A percentile compares a stretch with the other conserved stretches of the same genome.
phyloP scores from a whole-genome alignment of 2,329 filamentous ascomycete genomes.

The Arthrobotrys iridis region DNA sequence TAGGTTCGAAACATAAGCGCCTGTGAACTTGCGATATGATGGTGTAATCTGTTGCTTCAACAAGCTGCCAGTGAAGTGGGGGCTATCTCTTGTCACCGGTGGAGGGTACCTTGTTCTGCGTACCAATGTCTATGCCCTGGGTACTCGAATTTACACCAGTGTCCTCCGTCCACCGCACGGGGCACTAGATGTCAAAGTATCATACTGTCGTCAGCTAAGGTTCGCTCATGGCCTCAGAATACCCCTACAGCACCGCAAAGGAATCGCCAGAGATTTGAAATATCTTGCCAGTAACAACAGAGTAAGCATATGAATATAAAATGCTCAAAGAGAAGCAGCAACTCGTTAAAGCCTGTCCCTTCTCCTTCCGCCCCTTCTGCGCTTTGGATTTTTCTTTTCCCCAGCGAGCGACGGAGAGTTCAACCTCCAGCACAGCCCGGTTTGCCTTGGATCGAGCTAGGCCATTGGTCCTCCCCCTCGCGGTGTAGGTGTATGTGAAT shows the following conservation, averaged over 20 bases:
- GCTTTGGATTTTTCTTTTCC: background rate
- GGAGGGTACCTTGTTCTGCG: background rate
- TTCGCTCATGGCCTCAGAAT: background rate
- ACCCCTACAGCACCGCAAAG: background rate
- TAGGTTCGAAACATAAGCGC: too few species aligned
- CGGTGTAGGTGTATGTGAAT: too few species aligned
- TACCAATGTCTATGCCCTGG: too few species aligned
- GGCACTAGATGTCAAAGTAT: background rate
- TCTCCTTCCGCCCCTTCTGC: background rate
- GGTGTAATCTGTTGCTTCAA: slow-evolving; percentile 2
- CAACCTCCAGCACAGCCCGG: slow-evolving; percentile 23
- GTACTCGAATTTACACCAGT: too few species aligned
- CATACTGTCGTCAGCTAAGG: background rate
- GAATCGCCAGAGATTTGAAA: background rate
- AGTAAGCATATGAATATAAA: slow-evolving; percentile 9
- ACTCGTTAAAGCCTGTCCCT: background rate
- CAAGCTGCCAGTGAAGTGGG: background rate
- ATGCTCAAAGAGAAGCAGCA: background rate
- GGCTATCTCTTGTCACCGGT: background rate
- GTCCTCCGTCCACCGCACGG: too few species aligned
- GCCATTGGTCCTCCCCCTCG: background rate
- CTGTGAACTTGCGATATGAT: background rate
- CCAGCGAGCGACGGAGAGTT: background rate
- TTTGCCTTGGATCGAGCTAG: slow-evolving; percentile 13
- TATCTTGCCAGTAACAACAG: background rate